Percentiles rank a stretch among this genome's conserved stretches.
Conservation (phyloP, 2,329 filamentous ascomycete genomes). For the Alternaria infectoria region DNA sequence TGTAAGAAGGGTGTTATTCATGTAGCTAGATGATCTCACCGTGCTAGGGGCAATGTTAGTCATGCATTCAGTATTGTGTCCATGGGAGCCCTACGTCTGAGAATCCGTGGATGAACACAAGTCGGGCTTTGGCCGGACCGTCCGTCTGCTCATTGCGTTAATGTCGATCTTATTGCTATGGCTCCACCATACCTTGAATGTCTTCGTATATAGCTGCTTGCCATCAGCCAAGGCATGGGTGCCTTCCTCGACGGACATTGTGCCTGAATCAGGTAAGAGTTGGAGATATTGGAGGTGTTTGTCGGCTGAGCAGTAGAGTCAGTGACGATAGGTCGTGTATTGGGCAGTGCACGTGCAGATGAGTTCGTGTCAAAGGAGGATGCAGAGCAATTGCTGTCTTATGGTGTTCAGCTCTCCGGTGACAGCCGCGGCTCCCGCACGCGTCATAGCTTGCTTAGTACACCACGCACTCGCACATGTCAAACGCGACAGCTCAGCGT, state of each 20-base stretch:
- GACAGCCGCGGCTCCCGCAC: slow-evolving; percentile 16
- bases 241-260: slow-evolving; percentile 57
- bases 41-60: slow-evolving; percentile 14
- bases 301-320: background rate
- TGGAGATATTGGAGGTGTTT: background rate
- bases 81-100: slow-evolving; percentile 60
- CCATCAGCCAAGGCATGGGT: slow-evolving; percentile 60
- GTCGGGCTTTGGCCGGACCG: slow-evolving; percentile 67
- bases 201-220: slow-evolving; percentile 65
- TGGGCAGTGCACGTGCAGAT: background rate
- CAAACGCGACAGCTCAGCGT: background rate
- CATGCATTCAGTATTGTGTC: background rate
- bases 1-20: slow-evolving; percentile 21
- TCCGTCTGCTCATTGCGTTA: slow-evolving; percentile 55
- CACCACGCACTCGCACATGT: background rate
- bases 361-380: background rate
- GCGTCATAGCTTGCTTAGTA: slow-evolving; percentile 13
- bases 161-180: slow-evolving; percentile 3
- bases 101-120: slow-evolving; percentile 89
- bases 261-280: background rate
- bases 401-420: background rate
- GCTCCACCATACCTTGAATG: slow-evolving; percentile 58
- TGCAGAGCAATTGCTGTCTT: background rate
- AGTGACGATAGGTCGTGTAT: background rate
- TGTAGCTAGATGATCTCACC: slow-evolving; percentile 5